A percentile compares a stretch with the other conserved stretches of the same genome.
phyloP scores from a whole-genome alignment of 495 filamentous ascomycete genomes.

The Astrothelium subdiscretum region DNA sequence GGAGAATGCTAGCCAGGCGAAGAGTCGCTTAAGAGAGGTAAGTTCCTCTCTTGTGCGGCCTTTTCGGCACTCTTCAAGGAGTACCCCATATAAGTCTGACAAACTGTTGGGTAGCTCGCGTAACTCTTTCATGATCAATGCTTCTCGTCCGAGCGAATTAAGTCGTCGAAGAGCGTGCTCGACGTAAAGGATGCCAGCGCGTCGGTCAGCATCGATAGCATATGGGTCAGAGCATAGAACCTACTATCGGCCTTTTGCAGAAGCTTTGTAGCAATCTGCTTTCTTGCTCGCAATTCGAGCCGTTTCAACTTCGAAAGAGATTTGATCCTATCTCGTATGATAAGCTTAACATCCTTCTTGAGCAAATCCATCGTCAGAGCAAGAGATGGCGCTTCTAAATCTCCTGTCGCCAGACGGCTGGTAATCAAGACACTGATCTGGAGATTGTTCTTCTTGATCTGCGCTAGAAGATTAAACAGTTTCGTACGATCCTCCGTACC shows the following conservation, averaged over 20 bases:
- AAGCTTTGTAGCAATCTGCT: not conserved
- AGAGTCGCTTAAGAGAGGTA: slow-evolving; percentile 9
- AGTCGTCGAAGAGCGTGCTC: slow-evolving; percentile 16
- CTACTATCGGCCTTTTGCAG: not conserved
- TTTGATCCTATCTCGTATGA: not conserved
- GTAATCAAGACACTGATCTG: not conserved
- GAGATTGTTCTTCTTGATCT: not conserved
- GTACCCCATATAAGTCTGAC: slow-evolving; percentile 11
- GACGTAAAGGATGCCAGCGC: slow-evolving; percentile 16
- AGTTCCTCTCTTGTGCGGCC: slow-evolving; percentile 7
- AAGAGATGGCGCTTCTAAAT: not conserved
- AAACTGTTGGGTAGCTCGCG: slow-evolving; percentile 9
- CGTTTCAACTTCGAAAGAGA: not conserved
- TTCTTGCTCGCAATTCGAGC: not conserved
- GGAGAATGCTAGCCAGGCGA: slow-evolving; percentile 17
- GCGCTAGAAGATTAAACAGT: not conserved
- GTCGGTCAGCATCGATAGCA: not conserved
- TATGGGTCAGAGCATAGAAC: not conserved
- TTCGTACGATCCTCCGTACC: not conserved
- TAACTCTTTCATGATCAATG: slow-evolving; percentile 12
- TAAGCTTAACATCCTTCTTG: not conserved
- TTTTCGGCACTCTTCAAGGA: slow-evolving; percentile 13
- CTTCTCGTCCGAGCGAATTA: slow-evolving; percentile 15
- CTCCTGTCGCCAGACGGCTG: not conserved
- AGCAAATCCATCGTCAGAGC: not conserved